phyloP scores from a whole-genome alignment of 352 stramenopile species.

The Globisporangium alternatum region DNA sequence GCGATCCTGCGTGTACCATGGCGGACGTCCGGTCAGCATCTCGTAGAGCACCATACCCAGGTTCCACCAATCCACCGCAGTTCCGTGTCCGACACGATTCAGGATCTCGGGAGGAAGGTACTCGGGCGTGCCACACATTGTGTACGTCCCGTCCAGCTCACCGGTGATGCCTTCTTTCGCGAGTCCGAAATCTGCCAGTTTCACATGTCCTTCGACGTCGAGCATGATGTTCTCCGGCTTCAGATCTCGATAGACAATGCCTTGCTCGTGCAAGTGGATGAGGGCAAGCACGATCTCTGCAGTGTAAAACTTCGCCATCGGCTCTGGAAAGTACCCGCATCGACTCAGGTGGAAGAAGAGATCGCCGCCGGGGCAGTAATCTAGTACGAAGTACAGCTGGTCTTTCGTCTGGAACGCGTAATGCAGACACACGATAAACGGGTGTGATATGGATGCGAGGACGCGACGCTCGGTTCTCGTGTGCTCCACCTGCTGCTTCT shows the following conservation, averaged over 20 bases:
- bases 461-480: conserved; percentile 82
- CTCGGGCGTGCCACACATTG: conserved; percentile 86
- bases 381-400: conserved; percentile 85
- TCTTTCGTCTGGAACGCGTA: conserved; percentile 87
- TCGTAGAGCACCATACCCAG: conserved; percentile 83
- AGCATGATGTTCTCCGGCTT: conserved; percentile 89
- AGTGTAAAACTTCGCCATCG: conserved; percentile 82
- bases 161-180: conserved; percentile 74
- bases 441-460: conserved; percentile 74
- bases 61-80: conserved; percentile 85
- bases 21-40: conserved; percentile 72
- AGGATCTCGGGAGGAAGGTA: conserved; percentile 83
- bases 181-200: conserved; percentile 79
- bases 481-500: conserved; percentile 84
- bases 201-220: conserved; percentile 80
- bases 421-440: conserved; percentile 87
- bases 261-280: conserved; percentile 83
- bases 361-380: conserved; percentile 83
- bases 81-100: conserved; percentile 73
- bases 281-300: conserved; percentile 84
- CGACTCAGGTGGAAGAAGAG: conserved; percentile 81
- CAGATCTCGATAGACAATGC: conserved; percentile 80
- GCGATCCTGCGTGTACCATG: conserved; percentile 81
- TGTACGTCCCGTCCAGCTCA: conserved; percentile 75
- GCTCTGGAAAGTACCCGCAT: conserved; percentile 74